These are phyloP conservation scores for Colletotrichum sp. DNA, from an alignment of 2,329 filamentous ascomycete genomes.

Conservation along the genomic window DNA sequence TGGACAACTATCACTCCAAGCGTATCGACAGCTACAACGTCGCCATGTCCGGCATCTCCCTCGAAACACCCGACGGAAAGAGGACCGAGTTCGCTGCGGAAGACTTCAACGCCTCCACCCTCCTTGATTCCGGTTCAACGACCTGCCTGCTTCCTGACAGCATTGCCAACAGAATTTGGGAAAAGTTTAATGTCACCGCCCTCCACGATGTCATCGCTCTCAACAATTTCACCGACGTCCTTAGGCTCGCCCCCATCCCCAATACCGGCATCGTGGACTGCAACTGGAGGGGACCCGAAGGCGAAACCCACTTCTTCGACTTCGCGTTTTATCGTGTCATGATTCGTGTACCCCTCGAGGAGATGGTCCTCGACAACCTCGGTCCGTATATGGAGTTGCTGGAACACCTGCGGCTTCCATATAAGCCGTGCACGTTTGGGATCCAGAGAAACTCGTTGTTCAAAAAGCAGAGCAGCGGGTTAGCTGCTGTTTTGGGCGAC, in stretches of 20 bases:
- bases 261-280: slow-evolving; percentile 42
- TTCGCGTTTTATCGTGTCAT: slow-evolving; percentile 45
- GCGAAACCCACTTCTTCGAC: slow-evolving; percentile 38
- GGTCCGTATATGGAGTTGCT: slow-evolving; percentile 39
- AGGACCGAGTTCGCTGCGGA: slow-evolving; percentile 33
- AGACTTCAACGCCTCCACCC: slow-evolving; percentile 54
- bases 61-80: slow-evolving; percentile 30
- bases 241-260: too few species aligned
- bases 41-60: slow-evolving; percentile 36
- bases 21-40: slow-evolving; percentile 45
- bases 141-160: slow-evolving; percentile 69
- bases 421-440: slow-evolving; percentile 56
- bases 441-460: slow-evolving; percentile 63
- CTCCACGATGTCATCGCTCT: too few species aligned
- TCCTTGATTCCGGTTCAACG: slow-evolving; percentile 74
- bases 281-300: slow-evolving; percentile 37
- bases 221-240: too few species aligned
- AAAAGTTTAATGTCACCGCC: slow-evolving; percentile 27
- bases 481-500: slow-evolving; percentile 69
- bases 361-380: slow-evolving; percentile 56
- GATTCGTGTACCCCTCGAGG: slow-evolving; percentile 61
- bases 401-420: too few species aligned
- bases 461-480: slow-evolving; percentile 61
- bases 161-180: slow-evolving; percentile 59
- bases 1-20: slow-evolving; percentile 36